A percentile compares a stretch with the other conserved stretches of the same genome.
Conservation (phyloP, 208 protist species). For the Naegleria gruberi region DNA sequence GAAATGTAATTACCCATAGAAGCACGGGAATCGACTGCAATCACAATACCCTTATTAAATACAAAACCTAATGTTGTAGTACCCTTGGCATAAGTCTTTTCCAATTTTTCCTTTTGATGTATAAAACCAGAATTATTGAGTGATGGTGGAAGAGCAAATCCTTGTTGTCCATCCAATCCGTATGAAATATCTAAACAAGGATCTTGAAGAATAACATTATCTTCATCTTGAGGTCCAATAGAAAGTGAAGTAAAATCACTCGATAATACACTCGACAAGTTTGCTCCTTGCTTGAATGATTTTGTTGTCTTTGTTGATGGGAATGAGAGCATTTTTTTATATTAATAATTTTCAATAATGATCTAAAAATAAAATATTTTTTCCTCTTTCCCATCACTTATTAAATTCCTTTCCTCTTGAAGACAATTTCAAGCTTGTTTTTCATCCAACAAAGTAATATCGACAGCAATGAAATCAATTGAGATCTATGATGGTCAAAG, state of each 20-base stretch:
- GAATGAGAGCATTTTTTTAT: not conserved
- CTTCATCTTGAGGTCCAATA: not conserved
- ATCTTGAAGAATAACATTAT: not conserved
- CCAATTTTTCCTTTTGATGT: not conserved
- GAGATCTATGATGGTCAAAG: too few species aligned
- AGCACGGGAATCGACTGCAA: slow-evolving; percentile 98
- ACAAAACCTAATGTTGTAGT: slow-evolving; percentile 98
- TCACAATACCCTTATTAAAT: slow-evolving; percentile 93
- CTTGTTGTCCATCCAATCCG: not conserved
- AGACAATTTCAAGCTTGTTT: too few species aligned
- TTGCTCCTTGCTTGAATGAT: not conserved
- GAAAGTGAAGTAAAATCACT: not conserved
- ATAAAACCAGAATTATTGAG: not conserved
- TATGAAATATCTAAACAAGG: not conserved
- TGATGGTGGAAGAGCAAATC: not conserved
- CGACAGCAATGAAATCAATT: too few species aligned
- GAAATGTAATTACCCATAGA: slow-evolving; percentile 96
- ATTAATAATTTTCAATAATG: not conserved
- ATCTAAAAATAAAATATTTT: too few species aligned
- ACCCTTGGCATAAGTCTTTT: slow-evolving; percentile 48
- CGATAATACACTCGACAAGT: not conserved
- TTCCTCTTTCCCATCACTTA: too few species aligned
- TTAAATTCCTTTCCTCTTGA: too few species aligned
- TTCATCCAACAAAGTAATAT: too few species aligned
- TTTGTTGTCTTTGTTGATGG: not conserved